Conservation (phyloP, 495 filamentous ascomycete genomes). For the Echria macrotheca region DNA sequence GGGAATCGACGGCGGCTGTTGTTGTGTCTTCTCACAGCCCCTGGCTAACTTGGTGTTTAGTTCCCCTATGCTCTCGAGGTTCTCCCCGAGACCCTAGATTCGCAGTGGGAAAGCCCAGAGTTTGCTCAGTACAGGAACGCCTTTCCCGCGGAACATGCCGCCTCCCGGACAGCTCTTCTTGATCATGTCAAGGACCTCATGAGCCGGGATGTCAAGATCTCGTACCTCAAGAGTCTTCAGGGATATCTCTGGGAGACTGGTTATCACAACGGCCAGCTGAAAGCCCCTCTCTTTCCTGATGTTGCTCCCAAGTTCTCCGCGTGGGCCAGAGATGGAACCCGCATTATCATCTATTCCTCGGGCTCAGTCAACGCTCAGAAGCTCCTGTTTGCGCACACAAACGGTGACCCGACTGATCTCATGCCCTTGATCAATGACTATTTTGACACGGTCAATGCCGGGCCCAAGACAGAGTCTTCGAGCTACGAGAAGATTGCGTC, state of each 20-base stretch:
- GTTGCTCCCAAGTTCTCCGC: conserved; percentile 49
- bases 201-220: conserved; percentile 57
- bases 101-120: conserved; percentile 52
- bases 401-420: conserved; percentile 50
- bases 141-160: conserved; percentile 55
- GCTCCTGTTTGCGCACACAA: conserved; percentile 63
- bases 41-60: conserved; percentile 31
- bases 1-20: neutral
- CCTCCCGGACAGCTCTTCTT: conserved; percentile 44
- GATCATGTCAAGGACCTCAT: conserved; percentile 60
- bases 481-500: conserved; percentile 58
- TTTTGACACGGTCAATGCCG: conserved; percentile 73
- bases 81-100: conserved; percentile 51
- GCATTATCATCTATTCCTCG: conserved; percentile 64
- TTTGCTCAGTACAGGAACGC: conserved; percentile 56
- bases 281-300: conserved; percentile 63
- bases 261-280: conserved; percentile 54
- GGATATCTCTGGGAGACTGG: conserved; percentile 66
- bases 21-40: conserved; percentile 1
- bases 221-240: conserved; percentile 67
- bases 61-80: conserved; percentile 64
- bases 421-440: conserved; percentile 49
- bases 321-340: conserved; percentile 45
- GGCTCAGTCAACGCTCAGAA: conserved; percentile 68
- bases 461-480: conserved; percentile 52